A percentile compares a stretch with the other conserved stretches of the same genome.
Evolutionary conservation across 1,284 basidiomycete species (phyloP).

Genomic region (Moesziomyces globuligerus): DNA sequence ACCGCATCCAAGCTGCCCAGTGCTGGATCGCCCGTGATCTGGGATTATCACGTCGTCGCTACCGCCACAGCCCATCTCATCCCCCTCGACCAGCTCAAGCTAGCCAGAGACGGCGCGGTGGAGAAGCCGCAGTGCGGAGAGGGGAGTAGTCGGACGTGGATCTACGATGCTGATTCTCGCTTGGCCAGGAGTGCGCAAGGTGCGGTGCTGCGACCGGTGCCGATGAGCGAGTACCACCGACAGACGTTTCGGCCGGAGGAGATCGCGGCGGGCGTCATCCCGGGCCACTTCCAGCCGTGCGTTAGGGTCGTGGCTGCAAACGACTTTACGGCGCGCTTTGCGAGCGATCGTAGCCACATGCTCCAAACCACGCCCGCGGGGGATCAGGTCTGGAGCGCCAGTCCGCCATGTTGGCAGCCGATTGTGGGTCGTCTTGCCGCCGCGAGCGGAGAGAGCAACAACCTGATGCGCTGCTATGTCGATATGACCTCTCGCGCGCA

Average conservation of each 20-base stretch:
- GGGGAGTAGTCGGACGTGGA: slow-evolving; percentile 23
- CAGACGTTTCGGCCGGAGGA: slow-evolving; percentile 12
- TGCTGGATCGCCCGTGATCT: slow-evolving; percentile 41
- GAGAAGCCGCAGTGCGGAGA: not conserved
- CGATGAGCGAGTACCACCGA: slow-evolving; percentile 11
- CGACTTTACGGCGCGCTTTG: slow-evolving; percentile 31
- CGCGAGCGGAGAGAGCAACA: slow-evolving; percentile 8
- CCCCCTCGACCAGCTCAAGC: not conserved
- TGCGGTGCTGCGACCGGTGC: slow-evolving; percentile 4
- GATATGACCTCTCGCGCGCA: slow-evolving; percentile 3
- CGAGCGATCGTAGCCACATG: slow-evolving; percentile 57
- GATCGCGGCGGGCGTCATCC: not conserved
- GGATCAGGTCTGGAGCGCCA: slow-evolving; percentile 6
- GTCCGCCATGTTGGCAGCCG: slow-evolving; percentile 22
- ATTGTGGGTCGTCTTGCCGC: slow-evolving; percentile 17
- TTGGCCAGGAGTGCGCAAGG: slow-evolving; percentile 6
- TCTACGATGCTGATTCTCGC: slow-evolving; percentile 50
- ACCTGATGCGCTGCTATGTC: slow-evolving; percentile 34
- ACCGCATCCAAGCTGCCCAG: slow-evolving; percentile 20
- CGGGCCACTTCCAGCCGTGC: slow-evolving; percentile 12
- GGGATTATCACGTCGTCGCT: slow-evolving; percentile 59
- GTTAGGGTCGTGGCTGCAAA: slow-evolving; percentile 30
- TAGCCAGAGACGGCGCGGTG: not conserved
- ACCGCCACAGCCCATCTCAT: slow-evolving; percentile 26
- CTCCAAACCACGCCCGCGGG: not conserved